These are phyloP conservation scores for Sambucus nigra DNA, from an alignment of 129 eudicot genomes.

Conservation along the genomic window DNA sequence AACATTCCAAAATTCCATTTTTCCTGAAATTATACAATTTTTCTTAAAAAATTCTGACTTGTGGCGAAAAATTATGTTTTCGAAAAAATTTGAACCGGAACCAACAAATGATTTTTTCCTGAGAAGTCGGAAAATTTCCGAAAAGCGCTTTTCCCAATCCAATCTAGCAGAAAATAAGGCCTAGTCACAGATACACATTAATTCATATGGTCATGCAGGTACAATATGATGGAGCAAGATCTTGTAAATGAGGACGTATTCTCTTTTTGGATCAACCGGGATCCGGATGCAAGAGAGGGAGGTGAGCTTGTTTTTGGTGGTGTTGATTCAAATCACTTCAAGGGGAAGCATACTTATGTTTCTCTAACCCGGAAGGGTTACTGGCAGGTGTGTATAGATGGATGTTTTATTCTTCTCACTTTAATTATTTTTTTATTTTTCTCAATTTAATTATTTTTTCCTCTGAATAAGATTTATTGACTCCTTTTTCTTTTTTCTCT, in stretches of 20 bases:
- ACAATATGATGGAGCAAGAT: constrained; percentile 74
- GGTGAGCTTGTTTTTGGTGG: constrained; percentile 13
- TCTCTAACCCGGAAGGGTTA: constrained; percentile 14
- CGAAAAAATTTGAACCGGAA: too few species aligned
- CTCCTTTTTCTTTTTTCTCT: neutral
- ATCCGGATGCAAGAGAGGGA: constrained; percentile 6
- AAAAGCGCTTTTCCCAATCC: too few species aligned
- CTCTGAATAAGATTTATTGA: neutral
- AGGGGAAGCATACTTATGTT: constrained; percentile 22
- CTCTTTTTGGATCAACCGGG: constrained; percentile 16
- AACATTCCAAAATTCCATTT: too few species aligned
- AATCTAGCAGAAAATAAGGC: too few species aligned
- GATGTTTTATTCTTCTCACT: neutral
- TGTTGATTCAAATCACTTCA: constrained; percentile 12
- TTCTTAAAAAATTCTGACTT: too few species aligned
- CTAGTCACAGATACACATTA: neutral
- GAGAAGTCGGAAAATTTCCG: too few species aligned
- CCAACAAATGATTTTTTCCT: too few species aligned
- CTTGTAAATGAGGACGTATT: constrained; percentile 38
- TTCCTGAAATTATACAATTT: too few species aligned
- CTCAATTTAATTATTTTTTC: neutral
- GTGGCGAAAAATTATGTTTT: too few species aligned
- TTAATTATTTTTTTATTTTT: neutral
- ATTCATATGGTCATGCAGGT: constrained; percentile 30
- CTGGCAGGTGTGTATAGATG: constrained; percentile 17